These are phyloP conservation scores for Diospyros kaki DNA, from an alignment of 148 eudicot species.

Conservation along the genomic window DNA sequence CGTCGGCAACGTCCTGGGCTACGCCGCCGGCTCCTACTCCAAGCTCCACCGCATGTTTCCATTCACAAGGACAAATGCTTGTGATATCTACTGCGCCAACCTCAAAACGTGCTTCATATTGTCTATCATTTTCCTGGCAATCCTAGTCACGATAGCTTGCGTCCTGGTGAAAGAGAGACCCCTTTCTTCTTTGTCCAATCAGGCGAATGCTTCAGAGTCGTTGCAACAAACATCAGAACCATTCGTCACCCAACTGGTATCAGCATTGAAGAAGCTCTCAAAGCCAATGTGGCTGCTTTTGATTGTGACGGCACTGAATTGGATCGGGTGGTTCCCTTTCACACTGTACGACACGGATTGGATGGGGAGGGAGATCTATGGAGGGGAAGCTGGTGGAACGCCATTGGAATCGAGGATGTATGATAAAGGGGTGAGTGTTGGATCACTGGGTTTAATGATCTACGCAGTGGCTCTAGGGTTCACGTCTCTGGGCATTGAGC, in stretches of 20 bases:
- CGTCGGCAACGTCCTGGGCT: slow-evolving; percentile 67
- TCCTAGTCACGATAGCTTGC: slow-evolving; percentile 34
- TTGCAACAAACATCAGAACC: not conserved
- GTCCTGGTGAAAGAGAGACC: slow-evolving; percentile 29
- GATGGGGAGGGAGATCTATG: slow-evolving; percentile 49
- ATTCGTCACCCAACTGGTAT: slow-evolving; percentile 15
- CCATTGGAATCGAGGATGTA: slow-evolving; percentile 5
- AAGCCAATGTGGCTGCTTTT: slow-evolving; percentile 27
- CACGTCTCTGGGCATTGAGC: slow-evolving; percentile 16
- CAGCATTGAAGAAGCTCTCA: slow-evolving; percentile 18
- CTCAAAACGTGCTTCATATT: slow-evolving; percentile 66
- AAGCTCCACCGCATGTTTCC: slow-evolving; percentile 38
- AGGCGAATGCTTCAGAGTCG: too few relatives aligned
- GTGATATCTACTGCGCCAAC: slow-evolving; percentile 72
- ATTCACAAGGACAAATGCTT: slow-evolving; percentile 49
- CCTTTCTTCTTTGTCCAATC: too few relatives aligned
- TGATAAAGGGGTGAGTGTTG: slow-evolving; percentile 23
- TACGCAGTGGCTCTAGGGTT: slow-evolving; percentile 25
- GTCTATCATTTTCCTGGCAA: slow-evolving; percentile 38
- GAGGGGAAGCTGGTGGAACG: slow-evolving; percentile 23
- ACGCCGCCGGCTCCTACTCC: slow-evolving; percentile 60
- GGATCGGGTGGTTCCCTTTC: slow-evolving; percentile 33
- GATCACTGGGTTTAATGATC: slow-evolving; percentile 28
- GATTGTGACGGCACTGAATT: slow-evolving; percentile 28
- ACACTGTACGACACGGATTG: slow-evolving; percentile 39